Conservation (phyloP, 352 stramenopile species). For the Phytophthora fragariaefolia region DNA sequence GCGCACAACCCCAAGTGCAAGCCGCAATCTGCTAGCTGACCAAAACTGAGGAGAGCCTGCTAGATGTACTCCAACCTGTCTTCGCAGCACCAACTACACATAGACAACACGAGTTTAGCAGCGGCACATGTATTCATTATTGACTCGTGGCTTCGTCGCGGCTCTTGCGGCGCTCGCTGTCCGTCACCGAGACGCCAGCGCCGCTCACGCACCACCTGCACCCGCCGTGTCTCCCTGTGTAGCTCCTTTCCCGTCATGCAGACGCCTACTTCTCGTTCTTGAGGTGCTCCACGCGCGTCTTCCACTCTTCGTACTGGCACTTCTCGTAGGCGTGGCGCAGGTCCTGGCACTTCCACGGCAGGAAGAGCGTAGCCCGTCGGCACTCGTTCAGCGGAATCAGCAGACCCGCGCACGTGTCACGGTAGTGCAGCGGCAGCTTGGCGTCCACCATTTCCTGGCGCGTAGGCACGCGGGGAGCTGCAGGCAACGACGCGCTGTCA, state of each 20-base stretch:
- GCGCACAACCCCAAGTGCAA: not conserved
- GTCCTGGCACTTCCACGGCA: constrained; percentile 96
- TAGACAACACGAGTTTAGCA: constrained; percentile 11
- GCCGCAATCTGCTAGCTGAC: not conserved
- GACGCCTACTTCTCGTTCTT: constrained; percentile 69
- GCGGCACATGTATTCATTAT: constrained; percentile 43
- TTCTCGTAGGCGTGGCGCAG: constrained; percentile 98
- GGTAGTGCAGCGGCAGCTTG: constrained; percentile 93
- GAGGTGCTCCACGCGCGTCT: constrained; percentile 84
- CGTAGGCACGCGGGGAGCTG: constrained; percentile 77
- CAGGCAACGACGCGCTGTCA: constrained; percentile 10
- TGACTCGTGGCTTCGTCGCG: constrained; percentile 24
- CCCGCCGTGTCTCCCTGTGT: constrained; percentile 8
- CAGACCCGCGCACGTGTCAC: constrained; percentile 96
- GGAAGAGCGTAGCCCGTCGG: constrained; percentile 93
- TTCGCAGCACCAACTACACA: constrained; percentile 12
- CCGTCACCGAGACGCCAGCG: not conserved
- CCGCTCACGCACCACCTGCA: constrained; percentile 10
- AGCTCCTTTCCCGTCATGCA: not conserved
- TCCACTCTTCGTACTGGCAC: constrained; percentile 97
- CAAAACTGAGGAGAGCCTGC: not conserved
- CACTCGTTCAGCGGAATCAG: constrained; percentile 97
- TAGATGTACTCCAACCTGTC: constrained; percentile 17
- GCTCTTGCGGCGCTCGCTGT: not conserved
- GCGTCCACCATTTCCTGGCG: constrained; percentile 95